These are phyloP conservation scores for Lagenidium sp. DNA, from an alignment of 352 stramenopile genomes.

Conservation along the genomic window DNA sequence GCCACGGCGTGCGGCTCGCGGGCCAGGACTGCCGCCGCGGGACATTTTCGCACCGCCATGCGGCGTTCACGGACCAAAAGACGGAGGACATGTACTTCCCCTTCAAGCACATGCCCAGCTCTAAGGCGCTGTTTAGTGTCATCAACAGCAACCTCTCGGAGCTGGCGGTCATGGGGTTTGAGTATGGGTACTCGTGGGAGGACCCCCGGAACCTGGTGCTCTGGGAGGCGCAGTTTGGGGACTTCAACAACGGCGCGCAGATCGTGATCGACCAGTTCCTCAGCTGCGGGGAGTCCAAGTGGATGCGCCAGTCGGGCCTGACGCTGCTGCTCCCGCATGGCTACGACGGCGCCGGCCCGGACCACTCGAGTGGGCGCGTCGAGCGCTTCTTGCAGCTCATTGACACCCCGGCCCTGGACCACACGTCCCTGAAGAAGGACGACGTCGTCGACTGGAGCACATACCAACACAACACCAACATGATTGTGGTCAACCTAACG, in stretches of 20 bases:
- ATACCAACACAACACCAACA: conserved; percentile 71
- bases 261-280: conserved; percentile 89
- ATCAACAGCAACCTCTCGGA: conserved; percentile 84
- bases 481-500: conserved; percentile 78
- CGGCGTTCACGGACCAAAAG: conserved; percentile 76
- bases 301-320: conserved; percentile 82
- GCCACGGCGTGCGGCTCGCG: conserved; percentile 73
- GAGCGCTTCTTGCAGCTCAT: conserved; percentile 87
- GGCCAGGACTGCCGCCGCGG: conserved; percentile 84
- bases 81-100: conserved; percentile 74
- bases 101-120: conserved; percentile 43
- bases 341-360: conserved; percentile 81
- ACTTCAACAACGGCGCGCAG: conserved; percentile 87
- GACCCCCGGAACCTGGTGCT: conserved; percentile 71
- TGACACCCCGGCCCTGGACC: conserved; percentile 48
- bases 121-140: conserved; percentile 40
- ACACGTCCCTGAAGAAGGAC: conserved; percentile 21
- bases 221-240: conserved; percentile 90
- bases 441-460: conserved; percentile 30
- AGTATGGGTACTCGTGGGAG: conserved; percentile 88
- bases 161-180: conserved; percentile 83
- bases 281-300: conserved; percentile 82
- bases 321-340: conserved; percentile 82
- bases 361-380: conserved; percentile 76
- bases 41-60: conserved; percentile 86